Evolutionary conservation across 2,329 filamentous ascomycete species (phyloP), one percentile per base, ranked within the genome.

Genomic region (Cordyceps militaris): DNA sequence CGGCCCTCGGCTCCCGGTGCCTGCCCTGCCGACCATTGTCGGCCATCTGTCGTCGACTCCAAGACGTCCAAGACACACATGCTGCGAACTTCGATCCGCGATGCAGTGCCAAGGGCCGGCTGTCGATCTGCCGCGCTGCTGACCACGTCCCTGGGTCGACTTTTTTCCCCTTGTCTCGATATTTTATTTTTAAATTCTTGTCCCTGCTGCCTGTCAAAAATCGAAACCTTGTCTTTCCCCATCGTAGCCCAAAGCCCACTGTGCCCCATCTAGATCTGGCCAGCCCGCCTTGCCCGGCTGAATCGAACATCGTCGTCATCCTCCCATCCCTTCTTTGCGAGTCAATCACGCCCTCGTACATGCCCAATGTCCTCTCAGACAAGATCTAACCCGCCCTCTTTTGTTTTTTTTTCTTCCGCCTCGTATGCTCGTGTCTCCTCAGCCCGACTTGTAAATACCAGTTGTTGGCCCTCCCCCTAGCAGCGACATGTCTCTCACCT

Each of bases 21-120:
- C n/a, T 21, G 38, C 38, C 10, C 49, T 21, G n/a, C 53, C 53
- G 53, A 56, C 44, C 34, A 56, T 49, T 42, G 34, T 56, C 53
- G 53, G 53, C 9, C 34, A 8, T 6, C 11, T 32, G 6, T 32
- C 6, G 34, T 24, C 40, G 21, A 6, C 21, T 24, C 21, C 40
- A 5, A 43, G 40, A 43, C 40, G 24, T 3, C 1, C 36, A 40
- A 42, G 38, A 42, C 38, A 38, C n/a, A 5, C 34, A 38, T 38
- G 14, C 38, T 42, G 44, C 53, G 44, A 56, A 56, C 53, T 34
- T 46, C 42, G 52, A 53, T 32, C 26, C 38, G 26, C 21, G 7
- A 23, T 53, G 38, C 50, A 43, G n/a, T 32, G 24, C 23, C 49
- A 36, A 49, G 48, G 16, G n/a, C 36, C 34, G 36, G n/a, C 30